Evolutionary conservation across 164 flowering plant species (phyloP), one percentile per base, ranked within the genome.

Genomic region (Vitis labrusca): DNA sequence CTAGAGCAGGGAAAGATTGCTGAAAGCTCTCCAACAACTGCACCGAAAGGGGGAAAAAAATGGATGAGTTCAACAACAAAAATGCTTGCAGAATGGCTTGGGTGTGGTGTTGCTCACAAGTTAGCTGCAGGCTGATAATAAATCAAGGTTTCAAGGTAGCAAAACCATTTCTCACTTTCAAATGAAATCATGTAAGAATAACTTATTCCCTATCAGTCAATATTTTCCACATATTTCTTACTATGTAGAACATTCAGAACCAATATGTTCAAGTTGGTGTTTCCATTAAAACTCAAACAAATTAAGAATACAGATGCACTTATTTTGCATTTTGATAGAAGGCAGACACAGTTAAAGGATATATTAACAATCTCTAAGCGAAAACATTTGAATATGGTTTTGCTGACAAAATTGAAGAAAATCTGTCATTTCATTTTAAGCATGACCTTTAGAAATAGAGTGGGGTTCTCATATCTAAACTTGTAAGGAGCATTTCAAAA

Each of bases 21-120:
- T 86, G 79, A 61, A 89, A 89, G 69, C 86, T 80, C 76, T 81
- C 85, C 84, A 86, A 64, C 73, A 88, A 76, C 90, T 85, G 92
- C 65, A 62, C 48, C 74, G 13, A 63, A 59, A 63, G 49, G 5
- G 14, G 1, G 0, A 16, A 17, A 62, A 17, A 62, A 16, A 13
- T 13, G 19, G 27, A 50, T 32, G 53, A 12, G 12, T 48, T 27
- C 13, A 54, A 52, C 10, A 9, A 27, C 48, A n/a, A 67, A 23
- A 9, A 68, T 30, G 1, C 11, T 19, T 49, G 12, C 5, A 27
- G 13, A 3, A 19, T 23, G 9, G 5, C 12, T 16, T 13, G 44
- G 30, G 7, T 27, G 1, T 8, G 15, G 16, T 37, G 44, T 37
- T 6, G 7, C 7, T 37, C 44, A 37, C 44, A 37, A 37, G 44